phyloP scores from a whole-genome alignment of 2,329 filamentous ascomycete species.

The Didymella segeticola region DNA sequence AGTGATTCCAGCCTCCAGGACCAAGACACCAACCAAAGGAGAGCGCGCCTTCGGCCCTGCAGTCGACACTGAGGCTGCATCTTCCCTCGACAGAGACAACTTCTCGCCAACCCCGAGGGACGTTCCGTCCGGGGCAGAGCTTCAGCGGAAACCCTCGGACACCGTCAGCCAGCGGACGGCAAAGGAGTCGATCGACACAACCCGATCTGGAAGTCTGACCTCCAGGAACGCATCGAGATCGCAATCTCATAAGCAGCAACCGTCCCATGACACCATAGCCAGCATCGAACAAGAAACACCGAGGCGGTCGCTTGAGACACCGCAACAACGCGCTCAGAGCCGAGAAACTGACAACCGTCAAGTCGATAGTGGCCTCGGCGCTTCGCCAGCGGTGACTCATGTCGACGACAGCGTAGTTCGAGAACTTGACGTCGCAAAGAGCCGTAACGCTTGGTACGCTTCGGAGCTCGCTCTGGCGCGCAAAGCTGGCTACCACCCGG shows the following conservation, averaged over 20 bases:
- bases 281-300: slow-evolving; percentile 57
- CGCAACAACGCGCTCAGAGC: slow-evolving; percentile 39
- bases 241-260: slow-evolving; percentile 59
- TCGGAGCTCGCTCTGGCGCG: slow-evolving; percentile 91
- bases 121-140: slow-evolving; percentile 36
- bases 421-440: slow-evolving; percentile 84
- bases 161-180: slow-evolving; percentile 35
- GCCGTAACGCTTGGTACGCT: slow-evolving; percentile 94
- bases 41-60: slow-evolving; percentile 55
- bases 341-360: slow-evolving; percentile 50
- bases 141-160: slow-evolving; percentile 42
- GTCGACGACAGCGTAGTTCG: slow-evolving; percentile 79
- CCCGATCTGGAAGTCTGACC: slow-evolving; percentile 41
- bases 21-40: slow-evolving; percentile 59
- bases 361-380: slow-evolving; percentile 67
- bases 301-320: slow-evolving; percentile 42
- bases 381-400: slow-evolving; percentile 64
- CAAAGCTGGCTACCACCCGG: slow-evolving; percentile 85
- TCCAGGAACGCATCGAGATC: slow-evolving; percentile 49
- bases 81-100: slow-evolving; percentile 56
- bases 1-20: slow-evolving; percentile 39
- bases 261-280: slow-evolving; percentile 63
- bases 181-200: slow-evolving; percentile 47
- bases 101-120: slow-evolving; percentile 55
- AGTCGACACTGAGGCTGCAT: slow-evolving; percentile 49